Conservation (phyloP, 257 asterid genomes). For the Nicotiana paniculata region DNA sequence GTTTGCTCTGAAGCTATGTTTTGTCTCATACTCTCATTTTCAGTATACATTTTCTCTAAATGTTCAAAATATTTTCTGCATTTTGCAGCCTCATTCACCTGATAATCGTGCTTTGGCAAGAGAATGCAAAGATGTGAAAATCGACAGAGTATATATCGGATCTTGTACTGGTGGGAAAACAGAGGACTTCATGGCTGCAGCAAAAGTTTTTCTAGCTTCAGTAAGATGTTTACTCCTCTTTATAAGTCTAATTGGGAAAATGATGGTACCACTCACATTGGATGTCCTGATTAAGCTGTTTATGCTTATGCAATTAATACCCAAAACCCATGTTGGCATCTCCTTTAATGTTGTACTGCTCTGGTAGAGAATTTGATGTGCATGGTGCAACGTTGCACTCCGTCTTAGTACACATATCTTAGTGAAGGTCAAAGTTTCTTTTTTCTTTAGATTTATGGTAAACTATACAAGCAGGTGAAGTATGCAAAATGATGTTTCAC, state of each 20-base stretch:
- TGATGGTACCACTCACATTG: no score
- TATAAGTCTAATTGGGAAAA: background rate
- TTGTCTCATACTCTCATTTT: background rate
- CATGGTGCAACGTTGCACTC: background rate
- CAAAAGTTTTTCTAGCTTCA: constrained; percentile 79
- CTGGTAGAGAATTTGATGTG: background rate
- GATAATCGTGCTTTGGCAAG: constrained; percentile 97
- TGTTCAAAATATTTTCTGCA: background rate
- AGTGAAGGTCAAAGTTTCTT: background rate
- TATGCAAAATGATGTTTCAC: background rate
- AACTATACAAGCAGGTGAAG: background rate
- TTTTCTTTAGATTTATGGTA: background rate
- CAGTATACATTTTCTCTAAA: background rate
- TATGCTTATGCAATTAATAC: background rate
- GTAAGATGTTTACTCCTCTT: constrained; percentile 32
- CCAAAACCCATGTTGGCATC: background rate
- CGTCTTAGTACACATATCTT: background rate
- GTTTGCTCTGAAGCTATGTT: background rate
- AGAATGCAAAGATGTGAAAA: constrained; percentile 93
- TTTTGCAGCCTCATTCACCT: constrained; percentile 88
- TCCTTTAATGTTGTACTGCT: background rate
- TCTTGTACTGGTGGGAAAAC: constrained; percentile 98
- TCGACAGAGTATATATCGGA: constrained; percentile 88
- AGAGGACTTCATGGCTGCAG: constrained; percentile 97
- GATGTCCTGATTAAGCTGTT: no score